Base-by-base conservation (phyloP, 371 early-diverging fungal genomes). In the Mortierella sp. region DNA sequence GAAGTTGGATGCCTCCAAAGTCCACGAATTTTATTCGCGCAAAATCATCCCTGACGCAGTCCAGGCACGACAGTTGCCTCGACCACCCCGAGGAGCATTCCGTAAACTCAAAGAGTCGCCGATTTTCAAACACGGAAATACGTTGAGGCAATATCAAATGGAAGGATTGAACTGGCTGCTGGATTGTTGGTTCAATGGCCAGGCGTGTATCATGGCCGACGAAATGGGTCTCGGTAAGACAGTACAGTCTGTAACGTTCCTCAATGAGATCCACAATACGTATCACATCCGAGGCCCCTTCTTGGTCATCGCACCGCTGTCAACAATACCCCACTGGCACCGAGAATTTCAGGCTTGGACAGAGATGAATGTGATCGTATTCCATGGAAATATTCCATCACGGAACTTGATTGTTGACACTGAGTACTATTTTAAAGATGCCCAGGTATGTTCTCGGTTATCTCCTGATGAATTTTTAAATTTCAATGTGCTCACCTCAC, bases 171-270 rank as follows among this genome's bases (percentile, higher is more conserved):
- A 91, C 61, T 91, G 89, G 89, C 68, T 89, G 5, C 60, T 87
- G 29, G 91, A 87, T 79, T 92, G 92, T 73, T 92, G 86, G 64
- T 83, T 82, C 64, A 84, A 82, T 57, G 81, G 82, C 46, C 85
- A 86, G 45, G 83, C 85, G 2, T 87, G 85, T 63, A 94, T 94
- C 56, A 82, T 94, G 72, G 94, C 94, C 16, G 94, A 94, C 81
- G 93, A 94, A 81, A 94, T 94, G 87, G 87, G 87, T 55, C 76
- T 93, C 43, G 93, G 93, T 56, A 94, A 94, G 70, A 94, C 93
- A 6, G 90, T 93, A 0, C 93, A 93, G 75, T 87, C 88, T 5
- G 91, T 92, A 16, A 83, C 90, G 3, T 86, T 93, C 57, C 82
- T 88, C 59, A 84, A 84, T 57, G 90, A 81, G 69, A 82, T 89